These are phyloP conservation scores for Tetrahymena borealis DNA, from an alignment of 73 alveolate species.

Conservation along the genomic window DNA sequence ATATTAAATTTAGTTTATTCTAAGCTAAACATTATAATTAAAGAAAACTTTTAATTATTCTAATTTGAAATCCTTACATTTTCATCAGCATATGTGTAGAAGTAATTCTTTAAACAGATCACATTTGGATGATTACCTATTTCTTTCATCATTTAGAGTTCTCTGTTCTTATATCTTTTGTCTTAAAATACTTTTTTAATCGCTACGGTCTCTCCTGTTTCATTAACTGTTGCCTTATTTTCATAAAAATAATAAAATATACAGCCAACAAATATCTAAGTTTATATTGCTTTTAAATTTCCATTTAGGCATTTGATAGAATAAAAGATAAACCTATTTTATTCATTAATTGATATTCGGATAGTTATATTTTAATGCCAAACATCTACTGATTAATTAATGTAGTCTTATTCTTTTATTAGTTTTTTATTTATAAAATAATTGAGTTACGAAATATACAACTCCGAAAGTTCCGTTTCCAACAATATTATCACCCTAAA, in stretches of 20 bases:
- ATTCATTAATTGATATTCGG: no score
- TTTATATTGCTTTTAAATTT: no score
- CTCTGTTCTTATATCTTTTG: conserved; percentile 89
- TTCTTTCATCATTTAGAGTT: conserved; percentile 77
- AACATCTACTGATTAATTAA: no score
- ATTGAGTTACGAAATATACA: conserved; percentile 20
- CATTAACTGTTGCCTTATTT: conserved; percentile 59
- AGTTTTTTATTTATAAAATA: background rate
- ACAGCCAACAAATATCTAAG: no score
- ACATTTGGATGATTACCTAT: conserved; percentile 77
- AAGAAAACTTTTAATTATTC: background rate
- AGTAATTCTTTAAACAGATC: conserved; percentile 69
- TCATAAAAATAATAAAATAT: background rate
- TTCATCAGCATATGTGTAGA: conserved; percentile 73
- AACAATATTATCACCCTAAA: conserved; percentile 15
- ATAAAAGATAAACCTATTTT: no score
- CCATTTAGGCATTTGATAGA: no score
- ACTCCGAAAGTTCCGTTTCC: conserved; percentile 44
- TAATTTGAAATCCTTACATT: conserved; percentile 1
- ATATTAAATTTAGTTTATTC: background rate
- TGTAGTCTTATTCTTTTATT: no score
- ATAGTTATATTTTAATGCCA: no score
- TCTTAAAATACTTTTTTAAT: conserved; percentile 77
- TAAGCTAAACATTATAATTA: background rate
- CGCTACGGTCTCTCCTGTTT: conserved; percentile 84